These are phyloP conservation scores for Sporisorium scitamineum DNA, from an alignment of 1,284 basidiomycete species.

Conservation along the genomic window DNA sequence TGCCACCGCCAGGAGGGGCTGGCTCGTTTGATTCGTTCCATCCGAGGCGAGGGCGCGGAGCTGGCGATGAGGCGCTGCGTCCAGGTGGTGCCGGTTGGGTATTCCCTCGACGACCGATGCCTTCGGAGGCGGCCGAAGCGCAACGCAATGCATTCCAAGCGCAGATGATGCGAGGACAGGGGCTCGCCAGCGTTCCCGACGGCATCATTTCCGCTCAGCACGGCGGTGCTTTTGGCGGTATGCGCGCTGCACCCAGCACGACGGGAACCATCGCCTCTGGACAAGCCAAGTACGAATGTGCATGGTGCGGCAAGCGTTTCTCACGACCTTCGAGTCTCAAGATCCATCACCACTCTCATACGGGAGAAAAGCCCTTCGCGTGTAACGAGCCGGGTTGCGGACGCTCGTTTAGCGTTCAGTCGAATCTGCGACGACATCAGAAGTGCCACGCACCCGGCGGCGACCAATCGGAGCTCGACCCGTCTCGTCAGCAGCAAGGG, in stretches of 20 bases:
- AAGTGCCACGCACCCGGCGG: slow-evolving; percentile 55
- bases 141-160: slow-evolving; percentile 46
- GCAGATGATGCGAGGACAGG: slow-evolving; percentile 44
- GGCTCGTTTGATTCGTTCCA: slow-evolving; percentile 48
- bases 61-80: slow-evolving; percentile 32
- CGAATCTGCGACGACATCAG: slow-evolving; percentile 66
- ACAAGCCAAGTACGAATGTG: slow-evolving; percentile 64
- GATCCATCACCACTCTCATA: slow-evolving; percentile 67
- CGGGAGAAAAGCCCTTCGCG: slow-evolving; percentile 66
- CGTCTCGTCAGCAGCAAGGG: slow-evolving; percentile 33
- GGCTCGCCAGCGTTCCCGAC: slow-evolving; percentile 38
- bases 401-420: slow-evolving; percentile 66
- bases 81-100: slow-evolving; percentile 51
- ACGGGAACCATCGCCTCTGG: slow-evolving; percentile 49
- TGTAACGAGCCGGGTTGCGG: slow-evolving; percentile 64
- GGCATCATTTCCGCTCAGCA: slow-evolving; percentile 44
- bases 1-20: slow-evolving; percentile 30
- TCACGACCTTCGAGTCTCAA: slow-evolving; percentile 64
- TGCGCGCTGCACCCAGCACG: slow-evolving; percentile 33
- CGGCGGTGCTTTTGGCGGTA: slow-evolving; percentile 31
- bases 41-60: slow-evolving; percentile 40
- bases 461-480: slow-evolving; percentile 35
- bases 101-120: slow-evolving; percentile 45
- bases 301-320: slow-evolving; percentile 65
- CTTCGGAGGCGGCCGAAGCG: slow-evolving; percentile 38